These are phyloP conservation scores for Paracamarosporium sp. DNA, from an alignment of 2,329 filamentous ascomycete species.

Conservation along the genomic window DNA sequence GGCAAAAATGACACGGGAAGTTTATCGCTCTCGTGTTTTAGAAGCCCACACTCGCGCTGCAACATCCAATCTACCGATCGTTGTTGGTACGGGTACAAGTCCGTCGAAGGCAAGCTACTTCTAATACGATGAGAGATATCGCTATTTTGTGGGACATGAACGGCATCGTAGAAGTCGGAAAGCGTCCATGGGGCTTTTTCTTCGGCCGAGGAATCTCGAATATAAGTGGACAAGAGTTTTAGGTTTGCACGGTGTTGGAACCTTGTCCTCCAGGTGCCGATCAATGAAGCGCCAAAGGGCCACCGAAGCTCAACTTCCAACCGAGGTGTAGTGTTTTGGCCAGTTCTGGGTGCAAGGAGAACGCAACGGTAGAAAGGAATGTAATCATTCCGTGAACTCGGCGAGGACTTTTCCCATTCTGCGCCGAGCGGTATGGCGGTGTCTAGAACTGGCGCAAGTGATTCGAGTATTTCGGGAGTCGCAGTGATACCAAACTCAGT, in stretches of 20 bases:
- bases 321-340: conserved; percentile 11
- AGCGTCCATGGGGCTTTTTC: conserved; percentile 51
- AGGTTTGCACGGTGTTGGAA: conserved; percentile 31
- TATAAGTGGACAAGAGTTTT: conserved; percentile 32
- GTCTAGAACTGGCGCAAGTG: conserved; percentile 28
- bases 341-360: conserved; percentile 15
- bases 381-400: conserved; percentile 15
- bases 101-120: conserved; percentile 43
- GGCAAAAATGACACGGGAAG: conserved; percentile 55
- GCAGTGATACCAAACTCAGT: conserved; percentile 28
- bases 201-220: conserved; percentile 16
- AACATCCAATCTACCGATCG: conserved; percentile 75
- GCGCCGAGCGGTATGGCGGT: conserved; percentile 25
- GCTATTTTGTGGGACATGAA: conserved; percentile 64
- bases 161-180: conserved; percentile 72
- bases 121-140: conserved; percentile 38
- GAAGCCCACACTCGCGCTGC: conserved; percentile 66
- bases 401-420: conserved; percentile 22
- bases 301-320: conserved; percentile 39
- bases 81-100: conserved; percentile 75
- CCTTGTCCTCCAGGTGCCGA: conserved; percentile 25
- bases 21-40: conserved; percentile 1
- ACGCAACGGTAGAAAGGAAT: conserved; percentile 35
- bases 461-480: conserved; percentile 18
- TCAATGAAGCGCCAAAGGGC: conserved; percentile 32